Percentiles rank a stretch among this genome's conserved stretches.
These are phyloP conservation scores for Ophiostoma triangulosporum DNA, from an alignment of 2,329 filamentous ascomycete species.

Conservation along the genomic window DNA sequence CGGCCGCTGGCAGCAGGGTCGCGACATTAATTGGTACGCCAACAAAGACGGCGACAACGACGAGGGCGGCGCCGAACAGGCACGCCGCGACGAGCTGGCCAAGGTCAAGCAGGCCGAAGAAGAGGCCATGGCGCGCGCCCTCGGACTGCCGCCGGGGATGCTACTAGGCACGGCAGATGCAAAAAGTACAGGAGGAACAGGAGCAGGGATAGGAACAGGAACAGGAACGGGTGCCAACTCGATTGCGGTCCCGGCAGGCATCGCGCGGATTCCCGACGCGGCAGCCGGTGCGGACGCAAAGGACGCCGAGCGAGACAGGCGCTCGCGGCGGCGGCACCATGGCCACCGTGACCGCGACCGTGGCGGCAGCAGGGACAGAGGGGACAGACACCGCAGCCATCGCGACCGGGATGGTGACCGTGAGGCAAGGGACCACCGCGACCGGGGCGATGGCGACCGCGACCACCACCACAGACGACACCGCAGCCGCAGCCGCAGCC, in stretches of 20 bases:
- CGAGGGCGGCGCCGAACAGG: constrained; percentile 36
- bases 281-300: constrained; percentile 34
- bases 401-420: not conserved
- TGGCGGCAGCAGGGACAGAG: not conserved
- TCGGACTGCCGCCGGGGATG: constrained; percentile 48
- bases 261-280: not conserved
- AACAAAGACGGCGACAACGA: constrained; percentile 29
- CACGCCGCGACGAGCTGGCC: constrained; percentile 63
- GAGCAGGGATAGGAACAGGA: constrained; percentile 28
- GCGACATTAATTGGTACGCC: constrained; percentile 51
- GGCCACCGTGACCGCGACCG: not conserved
- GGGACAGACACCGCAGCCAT: not conserved
- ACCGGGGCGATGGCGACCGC: constrained; percentile 19
- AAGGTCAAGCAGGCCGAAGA: constrained; percentile 84
- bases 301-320: constrained; percentile 11
- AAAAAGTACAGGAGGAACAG: not conserved
- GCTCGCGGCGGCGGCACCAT: not conserved
- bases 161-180: constrained; percentile 19
- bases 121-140: constrained; percentile 70
- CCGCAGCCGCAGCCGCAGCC: constrained; percentile 18
- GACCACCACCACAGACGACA: constrained; percentile 12
- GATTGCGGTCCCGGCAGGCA: constrained; percentile 23
- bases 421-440: not conserved
- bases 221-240: constrained; percentile 52
- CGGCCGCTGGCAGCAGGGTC: constrained; percentile 78